Evolutionary conservation across 2,329 filamentous ascomycete species (phyloP).

Genomic region (Calonectria pteridis): DNA sequence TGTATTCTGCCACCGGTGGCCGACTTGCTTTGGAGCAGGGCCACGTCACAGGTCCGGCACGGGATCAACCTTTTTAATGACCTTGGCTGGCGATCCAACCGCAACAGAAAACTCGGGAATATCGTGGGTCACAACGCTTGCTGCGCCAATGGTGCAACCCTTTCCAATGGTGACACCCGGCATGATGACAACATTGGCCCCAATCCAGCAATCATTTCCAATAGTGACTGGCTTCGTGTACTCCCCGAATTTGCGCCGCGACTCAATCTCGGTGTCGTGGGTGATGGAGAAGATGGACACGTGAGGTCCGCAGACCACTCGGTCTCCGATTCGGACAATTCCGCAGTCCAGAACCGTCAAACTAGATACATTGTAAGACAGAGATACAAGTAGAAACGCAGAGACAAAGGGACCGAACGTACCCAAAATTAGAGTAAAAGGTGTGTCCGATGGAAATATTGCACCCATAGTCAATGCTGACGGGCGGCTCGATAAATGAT

Average conservation of each 20-base stretch:
- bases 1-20: no score
- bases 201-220: conserved; percentile 67
- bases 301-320: conserved; percentile 77
- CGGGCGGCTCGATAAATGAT: conserved; percentile 69
- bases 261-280: conserved; percentile 73
- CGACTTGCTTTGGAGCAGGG: no score
- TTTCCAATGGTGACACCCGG: conserved; percentile 65
- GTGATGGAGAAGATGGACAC: conserved; percentile 77
- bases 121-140: conserved; percentile 61
- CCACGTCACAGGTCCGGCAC: conserved; percentile 48
- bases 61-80: conserved; percentile 59
- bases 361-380: conserved; percentile 38
- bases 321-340: conserved; percentile 74
- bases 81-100: conserved; percentile 59
- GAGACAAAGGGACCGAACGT: conserved; percentile 47
- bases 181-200: conserved; percentile 61
- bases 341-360: conserved; percentile 79
- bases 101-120: conserved; percentile 62
- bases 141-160: conserved; percentile 63
- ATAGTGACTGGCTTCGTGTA: conserved; percentile 60
- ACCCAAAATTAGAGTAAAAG: conserved; percentile 69
- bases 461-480: conserved; percentile 74
- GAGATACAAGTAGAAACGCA: background rate
- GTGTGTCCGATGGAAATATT: conserved; percentile 71
- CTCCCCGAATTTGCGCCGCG: conserved; percentile 57